Evolutionary conservation across 1,284 basidiomycete species (phyloP), one percentile per base, ranked within the genome.

Genomic region (Sanghuangporus sanghuang): DNA sequence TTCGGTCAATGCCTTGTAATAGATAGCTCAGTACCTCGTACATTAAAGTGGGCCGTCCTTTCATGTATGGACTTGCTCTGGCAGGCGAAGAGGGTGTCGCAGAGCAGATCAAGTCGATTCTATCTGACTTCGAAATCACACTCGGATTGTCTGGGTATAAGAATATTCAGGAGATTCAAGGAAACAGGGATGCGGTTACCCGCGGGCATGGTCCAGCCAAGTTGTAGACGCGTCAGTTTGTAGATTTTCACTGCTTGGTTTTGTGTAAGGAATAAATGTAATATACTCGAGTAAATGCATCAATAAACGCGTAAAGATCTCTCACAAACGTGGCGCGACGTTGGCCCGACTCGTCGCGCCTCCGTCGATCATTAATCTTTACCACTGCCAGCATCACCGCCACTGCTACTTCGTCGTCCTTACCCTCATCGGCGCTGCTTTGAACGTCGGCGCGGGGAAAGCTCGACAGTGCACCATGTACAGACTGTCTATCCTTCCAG

Each of bases 81-180:
- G 79, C 74, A 2, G 84, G 86, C 0, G 76, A 85, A 63, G 73
- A 72, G 6, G 86, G 84, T 3, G 83, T 85, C 3, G 77, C 85
- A 68, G 77, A 80, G 62, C 79, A 85, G 16, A 71, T 86, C 67
- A 76, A 76, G 63, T 76, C 74, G 16, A 72, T 83, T 1, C 73
- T 86, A 53, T 81, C 82, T 0, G 86, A 87, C 59, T 74, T 84
- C 9, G 82, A 87, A 68, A 75, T 84, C 40, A 78, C 81, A 16
- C 73, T 85, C 63, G 81, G 81, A 1, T 68, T 83, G 12, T 71
- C 74, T 11, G 80, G 81, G 6, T 77, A 76, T 68, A 75, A 71
- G 57, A 72, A 64, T 46, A 57, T 83, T 23, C 66, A 68, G 14
- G 78, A 80, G 59, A 75, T 82, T 36, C 70, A 57, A 36, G 60